phyloP scores from a whole-genome alignment of 805 yeast species.

The Hanseniaspora lindneri region DNA sequence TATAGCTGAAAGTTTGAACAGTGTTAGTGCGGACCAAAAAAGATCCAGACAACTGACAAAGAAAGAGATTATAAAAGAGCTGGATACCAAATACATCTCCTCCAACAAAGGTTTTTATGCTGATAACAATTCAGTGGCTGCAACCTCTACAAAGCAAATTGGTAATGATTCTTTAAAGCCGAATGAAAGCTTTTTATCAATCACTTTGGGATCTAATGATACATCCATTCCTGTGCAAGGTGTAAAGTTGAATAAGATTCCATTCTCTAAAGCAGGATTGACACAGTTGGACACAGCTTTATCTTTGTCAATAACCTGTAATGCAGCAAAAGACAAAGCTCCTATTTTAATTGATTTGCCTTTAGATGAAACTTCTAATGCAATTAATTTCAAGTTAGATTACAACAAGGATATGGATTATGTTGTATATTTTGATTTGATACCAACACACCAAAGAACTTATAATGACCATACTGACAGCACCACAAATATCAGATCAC shows the following conservation, averaged over 20 bases:
- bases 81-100: conserved; percentile 16
- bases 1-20: neutral
- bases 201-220: conserved; percentile 82
- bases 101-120: neutral
- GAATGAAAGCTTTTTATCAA: conserved; percentile 58
- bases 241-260: conserved; percentile 59
- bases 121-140: conserved; percentile 5
- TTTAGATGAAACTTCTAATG: conserved; percentile 60
- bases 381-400: conserved; percentile 57
- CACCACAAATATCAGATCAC: neutral
- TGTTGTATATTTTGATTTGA: conserved; percentile 65
- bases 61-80: conserved; percentile 10
- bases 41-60: conserved; percentile 12
- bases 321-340: conserved; percentile 36
- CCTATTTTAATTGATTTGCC: conserved; percentile 68
- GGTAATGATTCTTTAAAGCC: conserved; percentile 65
- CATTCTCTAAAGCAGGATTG: conserved; percentile 60
- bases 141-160: conserved; percentile 61
- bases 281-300: conserved; percentile 83
- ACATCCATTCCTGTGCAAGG: conserved; percentile 47
- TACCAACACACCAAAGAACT: conserved; percentile 61
- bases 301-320: conserved; percentile 47
- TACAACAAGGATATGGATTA: conserved; percentile 41
- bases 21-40: conserved; percentile 2
- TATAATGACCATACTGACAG: conserved; percentile 4